Base-by-base conservation (phyloP, 805 yeast genomes). In the Candida germanica region DNA sequence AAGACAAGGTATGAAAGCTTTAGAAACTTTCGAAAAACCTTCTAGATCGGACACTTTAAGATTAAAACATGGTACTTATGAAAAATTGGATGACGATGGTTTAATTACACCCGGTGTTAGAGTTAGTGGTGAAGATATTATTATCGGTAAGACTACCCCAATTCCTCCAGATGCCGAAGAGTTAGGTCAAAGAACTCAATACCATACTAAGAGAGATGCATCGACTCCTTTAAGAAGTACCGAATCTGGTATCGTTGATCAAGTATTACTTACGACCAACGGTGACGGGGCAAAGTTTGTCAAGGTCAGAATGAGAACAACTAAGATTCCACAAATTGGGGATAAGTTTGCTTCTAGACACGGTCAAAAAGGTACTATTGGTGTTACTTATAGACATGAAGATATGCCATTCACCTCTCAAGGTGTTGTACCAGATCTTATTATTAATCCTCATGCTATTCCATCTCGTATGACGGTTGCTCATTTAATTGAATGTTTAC, bases 391-490 rank as follows among this genome's bases (percentile, higher is more conserved):
- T 60, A 79, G 97, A 61, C 93, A 91, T 61, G 99, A 93, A 64
- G 99, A 93, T 61, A 91, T 93, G 98, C 99, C 98, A 19, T 93
- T 93, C 61, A 82, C 95, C 6, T 74, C 87, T 3, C 94, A 91
- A 61, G 99, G 99, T 62, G 65, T 91, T 58, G 97, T 91, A 25
- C 99, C 99, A 6, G 99, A 93, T 68, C 73, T 93, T 58, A 87
- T 93, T 54, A 93, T 93, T 60, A 93, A 93, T 63, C 99, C 99
- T 2, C 99, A 93, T 66, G 98, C 98, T 58, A 93, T 93, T 77
- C 99, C 99, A 50, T 93, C 99, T 40, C 97, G 99, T 77, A 93
- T 93, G 99, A 93, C 99, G 26, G 98, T 93, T 43, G 99, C 98
- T 33, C 98, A 93, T 73, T 83, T 93, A 73, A 91, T 93, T 65